Evolutionary conservation across 2,329 filamentous ascomycete species (phyloP), one percentile per base, ranked within the genome.

Genomic region (Epichloe gansuensis): DNA sequence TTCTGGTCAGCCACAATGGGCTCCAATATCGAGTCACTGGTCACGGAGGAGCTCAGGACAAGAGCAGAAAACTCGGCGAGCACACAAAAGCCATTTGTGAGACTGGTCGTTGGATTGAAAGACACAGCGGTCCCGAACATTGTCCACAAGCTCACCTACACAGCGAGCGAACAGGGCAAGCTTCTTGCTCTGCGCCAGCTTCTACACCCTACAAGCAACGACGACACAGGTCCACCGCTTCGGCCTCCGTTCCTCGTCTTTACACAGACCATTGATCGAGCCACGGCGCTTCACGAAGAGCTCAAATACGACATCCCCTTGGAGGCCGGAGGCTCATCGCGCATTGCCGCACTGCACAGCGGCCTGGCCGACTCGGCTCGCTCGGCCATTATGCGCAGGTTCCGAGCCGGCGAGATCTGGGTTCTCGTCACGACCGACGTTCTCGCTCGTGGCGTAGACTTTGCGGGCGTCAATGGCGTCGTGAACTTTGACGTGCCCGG

Each of bases 1-100:
- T 82, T 95, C 54, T 98, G 91, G 89, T 97, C 93, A 13, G 93
- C 93, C 13, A 98, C 93, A 0, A 96, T 98, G 84, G 89, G 87
- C 3, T 95, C 91, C 15, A 93, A 85, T 59, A 87, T 97, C 42
- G 93, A 98, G 70, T 75, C 82, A 21, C 73, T 96, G 7, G 79
- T 88, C 46, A 78, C 78, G 6, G 78, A 80, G n/a, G 84, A 83
- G 13, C 77, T 93, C 49, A 70, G 74, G 40, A 69, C 74, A 8
- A 76, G 82, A 38, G 75, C 67, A 49, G 64, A 68, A 42, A 63
- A 55, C 39, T 68, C 75, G 58, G 61, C 58, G 21, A 57, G 61
- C 38, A 56, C 59, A 12, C 62, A 63, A 31, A 74, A 70, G 55
- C 82, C 75, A 23, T 73, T 96, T 3, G 67, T 97, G 56, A 85